Evolutionary conservation across 345 rosid genomes (phyloP).

Genomic region (Cardamine resedifolia): DNA sequence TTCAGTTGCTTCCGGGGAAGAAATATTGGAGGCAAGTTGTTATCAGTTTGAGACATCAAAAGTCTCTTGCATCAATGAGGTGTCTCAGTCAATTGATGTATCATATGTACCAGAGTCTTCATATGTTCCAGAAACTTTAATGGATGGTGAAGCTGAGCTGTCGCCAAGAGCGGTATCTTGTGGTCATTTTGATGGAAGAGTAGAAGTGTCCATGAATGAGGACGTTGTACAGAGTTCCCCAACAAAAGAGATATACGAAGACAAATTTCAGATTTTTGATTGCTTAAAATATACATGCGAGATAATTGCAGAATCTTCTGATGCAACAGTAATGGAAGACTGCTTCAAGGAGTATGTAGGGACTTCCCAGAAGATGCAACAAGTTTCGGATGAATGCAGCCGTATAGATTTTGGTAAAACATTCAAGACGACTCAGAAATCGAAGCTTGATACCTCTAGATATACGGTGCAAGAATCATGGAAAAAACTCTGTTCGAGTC

Average conservation of each 20-base stretch:
- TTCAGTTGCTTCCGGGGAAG: constrained; percentile 35
- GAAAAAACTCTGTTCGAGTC: constrained; percentile 52
- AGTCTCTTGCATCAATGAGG: constrained; percentile 33
- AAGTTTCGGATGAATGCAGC: constrained; percentile 84
- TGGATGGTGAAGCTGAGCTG: constrained; percentile 48
- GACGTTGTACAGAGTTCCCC: constrained; percentile 35
- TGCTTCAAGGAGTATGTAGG: constrained; percentile 42
- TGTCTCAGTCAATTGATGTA: constrained; percentile 51
- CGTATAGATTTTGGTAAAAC: constrained; percentile 60
- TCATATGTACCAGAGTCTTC: constrained; percentile 88
- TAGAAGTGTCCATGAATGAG: constrained; percentile 50
- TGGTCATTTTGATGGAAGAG: constrained; percentile 44
- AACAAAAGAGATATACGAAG: constrained; percentile 43
- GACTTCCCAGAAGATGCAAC: constrained; percentile 44
- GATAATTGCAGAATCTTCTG: constrained; percentile 45
- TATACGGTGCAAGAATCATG: constrained; percentile 63
- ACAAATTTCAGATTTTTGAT: constrained; percentile 34
- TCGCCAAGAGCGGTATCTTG: constrained; percentile 46
- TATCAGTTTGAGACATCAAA: constrained; percentile 40
- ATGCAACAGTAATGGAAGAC: constrained; percentile 48
- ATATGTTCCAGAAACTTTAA: constrained; percentile 76
- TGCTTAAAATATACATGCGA: constrained; percentile 36
- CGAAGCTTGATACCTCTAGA: constrained; percentile 24
- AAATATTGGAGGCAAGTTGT: constrained; percentile 38
- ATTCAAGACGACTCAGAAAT: constrained; percentile 36